Evolutionary conservation across 495 filamentous ascomycete species (phyloP).

Genomic region (Apiosordaria backusii): DNA sequence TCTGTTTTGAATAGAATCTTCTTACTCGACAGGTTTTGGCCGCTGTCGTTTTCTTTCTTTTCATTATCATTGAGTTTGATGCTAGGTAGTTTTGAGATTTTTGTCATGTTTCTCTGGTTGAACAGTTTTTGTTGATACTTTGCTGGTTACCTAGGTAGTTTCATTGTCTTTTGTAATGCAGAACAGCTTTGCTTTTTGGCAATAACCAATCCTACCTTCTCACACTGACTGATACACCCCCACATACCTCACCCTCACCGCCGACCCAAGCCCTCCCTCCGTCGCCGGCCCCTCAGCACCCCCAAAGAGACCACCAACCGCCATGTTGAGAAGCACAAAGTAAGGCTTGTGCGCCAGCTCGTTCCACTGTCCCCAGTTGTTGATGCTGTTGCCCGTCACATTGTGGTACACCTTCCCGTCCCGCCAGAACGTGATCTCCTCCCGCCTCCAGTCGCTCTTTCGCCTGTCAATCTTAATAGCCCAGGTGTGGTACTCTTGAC

Average conservation of each 20-base stretch:
- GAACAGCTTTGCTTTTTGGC: too few species aligned
- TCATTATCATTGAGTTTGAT: too few species aligned
- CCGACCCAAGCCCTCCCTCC: not conserved
- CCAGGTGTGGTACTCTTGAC: not conserved
- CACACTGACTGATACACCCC: not conserved
- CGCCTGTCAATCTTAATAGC: slow-evolving; percentile 4
- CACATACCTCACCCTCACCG: not conserved
- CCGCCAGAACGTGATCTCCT: not conserved
- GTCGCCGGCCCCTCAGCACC: not conserved
- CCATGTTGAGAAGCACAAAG: slow-evolving; percentile 2
- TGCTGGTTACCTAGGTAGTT: too few species aligned
- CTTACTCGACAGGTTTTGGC: too few species aligned
- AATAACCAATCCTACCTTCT: too few species aligned
- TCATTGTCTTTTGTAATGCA: too few species aligned
- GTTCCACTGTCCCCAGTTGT: not conserved
- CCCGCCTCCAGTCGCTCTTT: not conserved
- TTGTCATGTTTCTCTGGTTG: too few species aligned
- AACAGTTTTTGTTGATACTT: too few species aligned
- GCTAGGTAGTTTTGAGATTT: too few species aligned
- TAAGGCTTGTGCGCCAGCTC: not conserved
- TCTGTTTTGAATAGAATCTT: too few species aligned
- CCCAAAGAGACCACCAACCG: not conserved
- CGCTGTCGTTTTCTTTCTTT: too few species aligned
- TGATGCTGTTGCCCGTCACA: not conserved
- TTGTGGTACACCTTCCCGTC: not conserved